A percentile compares a stretch with the other conserved stretches of the same genome.
These are phyloP conservation scores for Coemansia sp. DNA, from an alignment of 371 early-diverging fungal genomes.

Conservation along the genomic window DNA sequence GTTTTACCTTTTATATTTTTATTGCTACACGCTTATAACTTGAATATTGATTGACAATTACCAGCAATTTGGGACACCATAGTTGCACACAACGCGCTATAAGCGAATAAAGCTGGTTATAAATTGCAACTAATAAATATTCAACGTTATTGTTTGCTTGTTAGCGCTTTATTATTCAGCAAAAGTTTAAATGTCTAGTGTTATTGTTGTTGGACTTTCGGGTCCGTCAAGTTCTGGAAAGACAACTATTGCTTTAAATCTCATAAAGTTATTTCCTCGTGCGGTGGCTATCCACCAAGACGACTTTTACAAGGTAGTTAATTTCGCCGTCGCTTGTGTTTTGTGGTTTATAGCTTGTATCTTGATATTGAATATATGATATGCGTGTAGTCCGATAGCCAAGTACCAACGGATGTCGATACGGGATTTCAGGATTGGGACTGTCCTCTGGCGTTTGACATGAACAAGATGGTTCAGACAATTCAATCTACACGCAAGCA, in stretches of 20 bases:
- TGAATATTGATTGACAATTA: neutral
- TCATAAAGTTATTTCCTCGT: slow-evolving; percentile 62
- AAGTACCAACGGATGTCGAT: slow-evolving; percentile 66
- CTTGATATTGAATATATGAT: no score
- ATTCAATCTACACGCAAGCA: slow-evolving; percentile 51
- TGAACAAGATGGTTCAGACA: slow-evolving; percentile 53
- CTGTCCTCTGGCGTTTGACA: slow-evolving; percentile 77
- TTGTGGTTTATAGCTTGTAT: no score
- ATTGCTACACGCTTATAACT: neutral
- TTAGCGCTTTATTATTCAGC: no score
- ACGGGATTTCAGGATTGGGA: slow-evolving; percentile 82
- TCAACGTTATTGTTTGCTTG: no score
- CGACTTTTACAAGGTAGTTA: slow-evolving; percentile 70
- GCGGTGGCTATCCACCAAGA: slow-evolving; percentile 77
- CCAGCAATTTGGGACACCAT: neutral
- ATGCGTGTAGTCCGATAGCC: slow-evolving; percentile 55
- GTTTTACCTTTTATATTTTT: neutral
- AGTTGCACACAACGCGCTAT: neutral
- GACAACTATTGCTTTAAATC: slow-evolving; percentile 64
- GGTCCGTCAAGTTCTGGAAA: slow-evolving; percentile 71
- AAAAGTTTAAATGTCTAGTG: slow-evolving; percentile 14
- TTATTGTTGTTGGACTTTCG: slow-evolving; percentile 38
- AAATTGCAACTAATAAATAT: no score
- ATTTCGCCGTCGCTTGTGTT: no score
- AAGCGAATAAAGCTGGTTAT: neutral